Evolutionary conservation across 805 yeast species (phyloP).

Genomic region (Debaryomyces hansenii): DNA sequence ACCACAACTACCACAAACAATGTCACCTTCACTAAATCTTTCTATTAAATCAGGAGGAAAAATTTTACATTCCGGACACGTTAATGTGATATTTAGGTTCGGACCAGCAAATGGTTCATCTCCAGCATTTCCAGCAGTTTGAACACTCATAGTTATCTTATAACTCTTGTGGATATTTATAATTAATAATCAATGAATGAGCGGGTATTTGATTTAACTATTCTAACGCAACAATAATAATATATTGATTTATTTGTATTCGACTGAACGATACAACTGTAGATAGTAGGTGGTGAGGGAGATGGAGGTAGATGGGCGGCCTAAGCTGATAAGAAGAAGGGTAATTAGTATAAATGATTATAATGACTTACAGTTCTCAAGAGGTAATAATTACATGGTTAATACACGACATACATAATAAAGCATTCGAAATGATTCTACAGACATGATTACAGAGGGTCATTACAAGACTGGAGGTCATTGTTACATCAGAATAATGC

Average conservation of each 20-base stretch:
- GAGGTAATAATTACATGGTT: background rate
- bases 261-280: constrained; percentile 3
- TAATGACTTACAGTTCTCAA: background rate
- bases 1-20: constrained; percentile 98
- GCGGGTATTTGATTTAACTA: background rate
- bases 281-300: background rate
- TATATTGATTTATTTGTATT: background rate
- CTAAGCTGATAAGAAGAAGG: background rate
- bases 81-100: constrained; percentile 81
- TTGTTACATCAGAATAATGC: background rate
- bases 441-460: too few relatives aligned
- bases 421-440: background rate
- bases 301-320: background rate
- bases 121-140: constrained; percentile 8
- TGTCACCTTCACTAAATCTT: constrained; percentile 95
- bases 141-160: constrained; percentile 5
- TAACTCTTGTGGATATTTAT: background rate
- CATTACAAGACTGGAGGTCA: background rate
- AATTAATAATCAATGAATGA: background rate
- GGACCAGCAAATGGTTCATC: constrained; percentile 57
- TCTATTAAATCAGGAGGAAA: constrained; percentile 95
- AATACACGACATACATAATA: background rate
- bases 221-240: background rate
- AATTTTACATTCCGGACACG: constrained; percentile 95
- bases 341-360: background rate